Conservation (phyloP, 441 rosid species). For the Viola pubescens region DNA sequence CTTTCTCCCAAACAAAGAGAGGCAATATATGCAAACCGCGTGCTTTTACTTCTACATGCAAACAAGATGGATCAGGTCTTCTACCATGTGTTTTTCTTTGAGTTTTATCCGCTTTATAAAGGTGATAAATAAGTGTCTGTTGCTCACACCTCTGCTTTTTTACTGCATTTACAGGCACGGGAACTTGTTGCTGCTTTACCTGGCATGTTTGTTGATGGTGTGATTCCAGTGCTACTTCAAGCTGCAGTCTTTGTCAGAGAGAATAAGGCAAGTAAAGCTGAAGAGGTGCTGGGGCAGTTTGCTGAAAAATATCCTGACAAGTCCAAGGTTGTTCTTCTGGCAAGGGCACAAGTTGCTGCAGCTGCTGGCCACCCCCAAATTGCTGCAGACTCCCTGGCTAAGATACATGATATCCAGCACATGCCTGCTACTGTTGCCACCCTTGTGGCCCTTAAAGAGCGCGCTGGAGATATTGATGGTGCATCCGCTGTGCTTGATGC, state of each 20-base stretch:
- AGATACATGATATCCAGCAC: conserved; percentile 73
- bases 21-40: conserved; percentile 64
- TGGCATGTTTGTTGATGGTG: conserved; percentile 50
- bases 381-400: conserved; percentile 73
- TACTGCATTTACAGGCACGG: conserved; percentile 57
- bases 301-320: conserved; percentile 64
- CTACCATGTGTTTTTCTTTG: conserved; percentile 13
- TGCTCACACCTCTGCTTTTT: conserved; percentile 6
- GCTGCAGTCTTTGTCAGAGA: conserved; percentile 77
- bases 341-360: conserved; percentile 87
- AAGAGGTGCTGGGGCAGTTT: conserved; percentile 61
- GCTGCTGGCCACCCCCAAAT: conserved; percentile 69
- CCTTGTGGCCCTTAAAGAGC: conserved; percentile 78
- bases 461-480: conserved; percentile 74
- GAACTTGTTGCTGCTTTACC: conserved; percentile 61
- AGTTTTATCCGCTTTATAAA: neutral
- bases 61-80: conserved; percentile 73
- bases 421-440: conserved; percentile 89
- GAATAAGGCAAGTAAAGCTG: conserved; percentile 78
- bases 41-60: conserved; percentile 82
- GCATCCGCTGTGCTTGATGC: conserved; percentile 64
- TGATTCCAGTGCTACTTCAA: conserved; percentile 66
- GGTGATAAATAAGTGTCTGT: neutral
- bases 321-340: conserved; percentile 57
- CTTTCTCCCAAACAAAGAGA: conserved; percentile 69